These are phyloP conservation scores for Tricholoma matsutake DNA, from an alignment of 768 basidiomycete genomes.

Conservation along the genomic window DNA sequence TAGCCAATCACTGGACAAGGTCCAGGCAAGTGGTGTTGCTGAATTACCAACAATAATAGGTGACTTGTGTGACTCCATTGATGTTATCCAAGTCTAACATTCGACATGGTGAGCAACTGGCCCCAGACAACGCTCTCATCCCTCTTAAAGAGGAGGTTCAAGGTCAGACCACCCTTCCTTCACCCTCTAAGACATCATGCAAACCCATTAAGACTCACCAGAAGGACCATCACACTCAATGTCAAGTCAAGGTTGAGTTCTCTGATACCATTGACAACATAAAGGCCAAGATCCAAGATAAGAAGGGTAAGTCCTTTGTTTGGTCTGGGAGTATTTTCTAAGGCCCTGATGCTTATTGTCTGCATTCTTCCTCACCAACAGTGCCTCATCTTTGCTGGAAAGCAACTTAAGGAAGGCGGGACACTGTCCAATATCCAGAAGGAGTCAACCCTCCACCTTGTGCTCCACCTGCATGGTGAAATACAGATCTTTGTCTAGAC, in stretches of 20 bases:
- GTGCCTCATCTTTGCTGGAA: not conserved
- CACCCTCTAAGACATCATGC: not conserved
- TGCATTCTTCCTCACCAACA: not conserved
- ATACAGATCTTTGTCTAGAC: slow-evolving; percentile 2
- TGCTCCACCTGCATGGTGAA: not conserved
- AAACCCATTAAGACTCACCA: not conserved
- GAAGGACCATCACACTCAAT: not conserved
- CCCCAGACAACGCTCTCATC: no score
- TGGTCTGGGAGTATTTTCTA: not conserved
- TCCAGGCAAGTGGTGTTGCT: not conserved
- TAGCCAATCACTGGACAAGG: not conserved
- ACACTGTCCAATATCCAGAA: not conserved
- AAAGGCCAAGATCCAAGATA: not conserved
- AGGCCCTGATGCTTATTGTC: not conserved
- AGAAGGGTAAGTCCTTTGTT: not conserved
- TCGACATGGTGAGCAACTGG: no score
- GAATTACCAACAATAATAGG: no score
- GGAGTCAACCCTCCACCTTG: not conserved
- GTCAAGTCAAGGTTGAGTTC: not conserved
- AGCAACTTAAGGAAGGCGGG: not conserved
- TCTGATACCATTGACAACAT: not conserved
- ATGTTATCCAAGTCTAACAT: no score
- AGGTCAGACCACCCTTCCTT: not conserved
- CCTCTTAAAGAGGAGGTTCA: no score
- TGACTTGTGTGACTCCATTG: no score